phyloP scores from a whole-genome alignment of 1,284 basidiomycete genomes.

The Hemileia vastatrix region DNA sequence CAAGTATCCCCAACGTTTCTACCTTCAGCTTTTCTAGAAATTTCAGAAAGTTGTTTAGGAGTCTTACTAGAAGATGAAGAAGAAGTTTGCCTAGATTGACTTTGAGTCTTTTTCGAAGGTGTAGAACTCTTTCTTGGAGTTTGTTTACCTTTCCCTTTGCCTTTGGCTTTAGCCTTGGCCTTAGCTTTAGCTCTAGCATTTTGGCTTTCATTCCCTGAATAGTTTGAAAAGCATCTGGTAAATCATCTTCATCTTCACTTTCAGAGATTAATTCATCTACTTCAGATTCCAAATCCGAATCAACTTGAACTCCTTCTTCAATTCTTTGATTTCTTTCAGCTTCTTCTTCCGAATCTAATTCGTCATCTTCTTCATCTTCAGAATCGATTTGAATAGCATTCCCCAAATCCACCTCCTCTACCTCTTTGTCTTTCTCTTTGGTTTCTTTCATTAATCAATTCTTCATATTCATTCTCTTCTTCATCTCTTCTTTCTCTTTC shows the following conservation, averaged over 20 bases:
- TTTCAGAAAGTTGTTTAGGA: not conserved
- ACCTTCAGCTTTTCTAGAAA: not conserved
- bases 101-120: not conserved
- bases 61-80: not conserved
- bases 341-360: not conserved
- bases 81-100: too few relatives aligned
- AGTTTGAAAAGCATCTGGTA: too few relatives aligned
- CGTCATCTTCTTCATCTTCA: not conserved
- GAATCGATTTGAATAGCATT: not conserved
- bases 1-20: not conserved
- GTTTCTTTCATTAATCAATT: not conserved
- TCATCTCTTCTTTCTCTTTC: not conserved
- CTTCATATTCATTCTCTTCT: not conserved
- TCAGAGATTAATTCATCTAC: not conserved
- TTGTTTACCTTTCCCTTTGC: not conserved
- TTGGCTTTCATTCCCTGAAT: too few relatives aligned
- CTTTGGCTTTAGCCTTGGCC: too few relatives aligned
- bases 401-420: not conserved
- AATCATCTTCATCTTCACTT: slow-evolving; percentile 4
- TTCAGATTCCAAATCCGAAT: too few relatives aligned
- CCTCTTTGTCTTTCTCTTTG: not conserved
- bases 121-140: not conserved
- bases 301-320: not conserved
- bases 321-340: not conserved
- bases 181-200: too few relatives aligned